Percentiles rank a stretch among this genome's conserved stretches.
Conservation (phyloP, 106 monocot species). For the Dendrobium chrysotoxum region DNA sequence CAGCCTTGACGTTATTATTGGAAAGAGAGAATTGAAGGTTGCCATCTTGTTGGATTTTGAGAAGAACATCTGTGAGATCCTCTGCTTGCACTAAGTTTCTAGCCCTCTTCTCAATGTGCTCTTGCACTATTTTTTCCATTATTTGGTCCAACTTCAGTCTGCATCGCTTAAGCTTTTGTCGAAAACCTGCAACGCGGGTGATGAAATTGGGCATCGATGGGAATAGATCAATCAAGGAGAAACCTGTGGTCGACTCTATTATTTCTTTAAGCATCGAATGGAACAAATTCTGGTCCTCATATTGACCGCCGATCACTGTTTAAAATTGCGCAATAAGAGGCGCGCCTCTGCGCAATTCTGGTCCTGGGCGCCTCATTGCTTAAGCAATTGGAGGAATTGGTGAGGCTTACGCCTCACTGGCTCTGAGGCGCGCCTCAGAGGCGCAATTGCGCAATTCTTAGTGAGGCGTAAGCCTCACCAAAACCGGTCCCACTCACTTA, state of each 20-base stretch:
- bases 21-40: conserved; percentile 3
- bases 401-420: too few relatives aligned
- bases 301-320: too few relatives aligned
- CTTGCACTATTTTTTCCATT: conserved; percentile 4
- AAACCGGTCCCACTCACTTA: too few relatives aligned
- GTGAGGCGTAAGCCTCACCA: too few relatives aligned
- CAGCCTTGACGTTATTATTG: conserved; percentile 17
- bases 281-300: conserved; percentile 6
- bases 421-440: too few relatives aligned
- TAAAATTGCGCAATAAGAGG: too few relatives aligned
- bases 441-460: too few relatives aligned
- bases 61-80: conserved; percentile 14
- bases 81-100: not conserved
- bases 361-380: too few relatives aligned
- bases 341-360: too few relatives aligned
- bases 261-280: not conserved
- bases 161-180: not conserved
- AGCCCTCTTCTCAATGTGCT: not conserved
- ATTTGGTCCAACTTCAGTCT: conserved; percentile 6
- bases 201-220: conserved; percentile 13
- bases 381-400: too few relatives aligned
- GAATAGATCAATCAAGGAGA: conserved; percentile 20
- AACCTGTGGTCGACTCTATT: not conserved
- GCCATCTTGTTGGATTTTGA: conserved; percentile 18
- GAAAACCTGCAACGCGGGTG: not conserved